Conservation (phyloP, 1,284 basidiomycete species). For the Ceratobasidium sp. region DNA sequence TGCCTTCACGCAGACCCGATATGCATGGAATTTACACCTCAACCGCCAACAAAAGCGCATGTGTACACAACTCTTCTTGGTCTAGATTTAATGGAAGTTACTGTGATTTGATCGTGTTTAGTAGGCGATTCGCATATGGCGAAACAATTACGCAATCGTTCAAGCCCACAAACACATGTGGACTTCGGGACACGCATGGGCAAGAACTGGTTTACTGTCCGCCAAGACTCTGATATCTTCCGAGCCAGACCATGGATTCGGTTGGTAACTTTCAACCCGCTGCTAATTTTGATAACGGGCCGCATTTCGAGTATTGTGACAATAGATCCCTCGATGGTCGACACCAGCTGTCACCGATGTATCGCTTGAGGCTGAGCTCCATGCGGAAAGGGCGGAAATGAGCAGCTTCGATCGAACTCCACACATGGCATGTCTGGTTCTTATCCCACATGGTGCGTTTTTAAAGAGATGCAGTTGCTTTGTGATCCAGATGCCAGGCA, state of each 20-base stretch:
- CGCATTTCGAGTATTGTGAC: not conserved
- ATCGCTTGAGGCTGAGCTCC: no score
- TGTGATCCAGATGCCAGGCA: conserved; percentile 13
- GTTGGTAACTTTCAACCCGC: not conserved
- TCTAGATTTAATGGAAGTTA: not conserved
- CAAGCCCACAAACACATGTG: not conserved
- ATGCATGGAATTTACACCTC: conserved; percentile 1
- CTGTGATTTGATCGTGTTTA: not conserved
- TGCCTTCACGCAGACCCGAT: not conserved
- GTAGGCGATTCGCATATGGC: not conserved
- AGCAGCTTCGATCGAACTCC: not conserved
- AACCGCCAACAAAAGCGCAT: not conserved
- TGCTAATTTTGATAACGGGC: not conserved
- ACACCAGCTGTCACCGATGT: not conserved
- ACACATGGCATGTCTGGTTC: conserved; percentile 30
- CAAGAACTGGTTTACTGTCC: not conserved
- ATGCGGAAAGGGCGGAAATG: not conserved
- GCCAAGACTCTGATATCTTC: not conserved
- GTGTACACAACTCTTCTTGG: not conserved
- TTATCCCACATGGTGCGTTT: not conserved
- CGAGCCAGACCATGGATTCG: no score
- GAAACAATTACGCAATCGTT: not conserved
- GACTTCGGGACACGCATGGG: not conserved
- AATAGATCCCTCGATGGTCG: not conserved
- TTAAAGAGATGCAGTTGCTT: not conserved